A percentile compares a stretch with the other conserved stretches of the same genome.
Evolutionary conservation across 2,329 filamentous ascomycete genomes (phyloP).

Genomic region (Colletotrichum caudatum): DNA sequence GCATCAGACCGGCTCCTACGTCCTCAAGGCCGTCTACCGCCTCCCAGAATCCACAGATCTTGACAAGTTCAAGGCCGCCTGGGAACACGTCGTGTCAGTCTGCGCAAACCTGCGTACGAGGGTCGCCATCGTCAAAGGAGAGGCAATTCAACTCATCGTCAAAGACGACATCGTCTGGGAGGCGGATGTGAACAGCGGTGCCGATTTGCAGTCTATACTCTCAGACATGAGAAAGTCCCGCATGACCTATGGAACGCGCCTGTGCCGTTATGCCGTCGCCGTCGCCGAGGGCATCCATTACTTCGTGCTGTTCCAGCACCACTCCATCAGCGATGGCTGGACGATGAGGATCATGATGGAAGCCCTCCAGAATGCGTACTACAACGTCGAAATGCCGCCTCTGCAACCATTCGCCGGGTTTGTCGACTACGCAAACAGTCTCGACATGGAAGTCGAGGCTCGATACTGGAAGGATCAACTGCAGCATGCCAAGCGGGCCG

Average conservation of each 20-base stretch:
- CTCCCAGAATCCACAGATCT: conserved; percentile 2
- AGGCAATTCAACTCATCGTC: conserved; percentile 11
- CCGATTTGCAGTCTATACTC: background rate
- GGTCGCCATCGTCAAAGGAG: conserved; percentile 24
- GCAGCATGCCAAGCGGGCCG: conserved; percentile 21
- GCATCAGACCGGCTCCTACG: conserved; percentile 42
- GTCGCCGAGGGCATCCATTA: background rate
- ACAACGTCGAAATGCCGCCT: conserved; percentile 4
- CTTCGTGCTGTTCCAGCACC: conserved; percentile 20
- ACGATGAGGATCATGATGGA: conserved; percentile 16
- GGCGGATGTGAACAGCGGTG: background rate
- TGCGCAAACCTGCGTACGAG: conserved; percentile 31
- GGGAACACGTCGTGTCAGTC: conserved; percentile 42
- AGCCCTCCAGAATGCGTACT: conserved; percentile 23
- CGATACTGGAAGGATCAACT: conserved; percentile 41
- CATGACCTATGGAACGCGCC: conserved; percentile 5
- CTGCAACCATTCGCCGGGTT: conserved; percentile 36
- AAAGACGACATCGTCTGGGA: conserved; percentile 11
- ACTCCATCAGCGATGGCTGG: conserved; percentile 30
- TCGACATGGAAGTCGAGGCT: conserved; percentile 8
- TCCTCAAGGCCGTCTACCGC: conserved; percentile 23
- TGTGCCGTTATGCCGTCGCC: conserved; percentile 21
- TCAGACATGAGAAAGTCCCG: background rate
- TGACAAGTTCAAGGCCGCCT: conserved; percentile 47
- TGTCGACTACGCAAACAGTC: conserved; percentile 25